A percentile compares a stretch with the other conserved stretches of the same genome.
phyloP scores from a whole-genome alignment of 768 basidiomycete species.

The Russula earlei region DNA sequence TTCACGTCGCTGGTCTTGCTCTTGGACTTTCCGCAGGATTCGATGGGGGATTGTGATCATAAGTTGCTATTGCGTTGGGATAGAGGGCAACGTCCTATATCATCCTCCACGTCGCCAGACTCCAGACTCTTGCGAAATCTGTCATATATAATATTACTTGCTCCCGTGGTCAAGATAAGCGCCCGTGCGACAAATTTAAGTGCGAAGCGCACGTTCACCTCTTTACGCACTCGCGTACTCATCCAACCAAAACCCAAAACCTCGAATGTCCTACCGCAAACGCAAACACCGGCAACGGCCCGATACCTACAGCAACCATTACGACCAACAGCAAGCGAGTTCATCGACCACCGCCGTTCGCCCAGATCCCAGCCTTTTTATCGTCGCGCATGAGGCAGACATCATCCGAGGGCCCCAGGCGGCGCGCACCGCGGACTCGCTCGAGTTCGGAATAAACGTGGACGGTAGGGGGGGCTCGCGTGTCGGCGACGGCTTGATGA shows the following conservation, averaged over 20 bases:
- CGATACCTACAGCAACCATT: neutral
- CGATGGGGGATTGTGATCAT: neutral
- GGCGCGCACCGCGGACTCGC: conserved; percentile 28
- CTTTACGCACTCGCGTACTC: no score
- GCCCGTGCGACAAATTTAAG: no score
- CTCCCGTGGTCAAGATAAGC: no score
- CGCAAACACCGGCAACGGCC: conserved; percentile 18
- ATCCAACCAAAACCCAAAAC: neutral
- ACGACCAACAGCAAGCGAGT: neutral
- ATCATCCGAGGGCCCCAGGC: conserved; percentile 47
- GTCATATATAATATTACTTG: no score
- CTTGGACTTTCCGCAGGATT: neutral
- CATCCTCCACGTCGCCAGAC: no score
- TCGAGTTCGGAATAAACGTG: conserved; percentile 25
- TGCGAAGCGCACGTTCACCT: no score
- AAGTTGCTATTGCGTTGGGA: neutral
- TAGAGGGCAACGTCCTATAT: no score
- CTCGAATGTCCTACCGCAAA: conserved; percentile 17
- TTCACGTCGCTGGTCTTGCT: neutral
- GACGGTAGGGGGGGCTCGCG: conserved; percentile 15
- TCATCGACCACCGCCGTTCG: neutral
- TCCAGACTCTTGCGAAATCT: no score
- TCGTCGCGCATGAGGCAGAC: conserved; percentile 74
- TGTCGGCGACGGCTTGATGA: conserved; percentile 30
- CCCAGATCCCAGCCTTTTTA: conserved; percentile 23